Base-by-base conservation (phyloP, 495 filamentous ascomycete genomes). In the Amphirosellinia nigrospora region DNA sequence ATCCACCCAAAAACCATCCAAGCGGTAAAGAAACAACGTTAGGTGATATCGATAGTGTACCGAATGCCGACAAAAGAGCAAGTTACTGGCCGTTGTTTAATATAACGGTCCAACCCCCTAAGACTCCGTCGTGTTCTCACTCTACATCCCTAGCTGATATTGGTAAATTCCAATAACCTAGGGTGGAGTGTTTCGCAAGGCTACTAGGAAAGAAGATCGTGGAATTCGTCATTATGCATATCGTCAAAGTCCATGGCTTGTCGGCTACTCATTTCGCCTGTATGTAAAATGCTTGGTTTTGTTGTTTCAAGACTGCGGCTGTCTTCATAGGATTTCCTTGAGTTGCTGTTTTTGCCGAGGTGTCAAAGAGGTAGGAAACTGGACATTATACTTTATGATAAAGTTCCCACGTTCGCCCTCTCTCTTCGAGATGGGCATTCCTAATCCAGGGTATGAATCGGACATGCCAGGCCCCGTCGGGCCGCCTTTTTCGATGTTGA, bases 361-460 rank as follows among this genome's bases (percentile, higher is more conserved):
- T 19, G 91, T 93, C 80, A 99, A 80, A 55, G 79, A 89, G 3
- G 88, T 88, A 6, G 96, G 96, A 84, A 97, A 98, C 74, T 90
- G 93, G 73, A 98, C 93, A 71, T 94, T 94, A 62, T 96, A 92
- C 15, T 88, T 91, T n/a, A 98, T 87, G 68, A 98, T 83, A 64
- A 99, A 90, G 74, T 97, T 91, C 8, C 96, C 96, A 46, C 96
- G 87, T 64, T 70, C 68, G 72, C 79, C 89, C 1, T 91, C 93
- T 73, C 94, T 94, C 86, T 94, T 97, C 61, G 92, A 93, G 75
- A 93, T 88, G 45, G 94, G 93, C 96, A 99, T 98, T 60, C 96
- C 96, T 46, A 92, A 86, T 16, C 86, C 83, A 0, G 96, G 96
- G 72, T 91, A 99, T n/a, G 83, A 82, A 71, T 97, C 94, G 65